These are phyloP conservation scores for Papiliotrema laurentii DNA, from an alignment of 1,284 basidiomycete genomes.

Conservation along the genomic window DNA sequence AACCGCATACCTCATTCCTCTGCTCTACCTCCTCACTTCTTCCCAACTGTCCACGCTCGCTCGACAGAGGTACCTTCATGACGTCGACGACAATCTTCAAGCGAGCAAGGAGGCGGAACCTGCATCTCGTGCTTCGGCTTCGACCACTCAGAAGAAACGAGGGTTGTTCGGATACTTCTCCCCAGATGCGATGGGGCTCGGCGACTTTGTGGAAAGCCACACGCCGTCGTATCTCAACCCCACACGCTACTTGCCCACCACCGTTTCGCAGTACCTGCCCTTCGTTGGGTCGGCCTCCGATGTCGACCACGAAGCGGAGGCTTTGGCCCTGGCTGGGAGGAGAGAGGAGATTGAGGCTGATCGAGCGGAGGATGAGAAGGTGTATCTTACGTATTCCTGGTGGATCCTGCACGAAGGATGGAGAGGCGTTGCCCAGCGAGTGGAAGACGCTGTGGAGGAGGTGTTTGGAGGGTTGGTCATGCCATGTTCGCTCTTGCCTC, in stretches of 20 bases:
- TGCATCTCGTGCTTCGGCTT: slow-evolving; percentile 4
- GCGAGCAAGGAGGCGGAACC: slow-evolving; percentile 1
- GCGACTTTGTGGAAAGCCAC: slow-evolving; percentile 23
- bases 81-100: slow-evolving; percentile 26
- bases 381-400: slow-evolving; percentile 47
- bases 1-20: slow-evolving; percentile 44
- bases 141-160: not conserved
- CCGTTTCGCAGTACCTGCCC: slow-evolving; percentile 11
- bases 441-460: slow-evolving; percentile 34
- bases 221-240: slow-evolving; percentile 16
- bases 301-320: not conserved
- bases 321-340: slow-evolving; percentile 1
- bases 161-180: slow-evolving; percentile 33
- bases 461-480: slow-evolving; percentile 39
- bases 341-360: slow-evolving; percentile 16
- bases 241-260: slow-evolving; percentile 10
- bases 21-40: slow-evolving; percentile 43
- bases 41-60: slow-evolving; percentile 45
- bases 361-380: slow-evolving; percentile 34
- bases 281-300: slow-evolving; percentile 1
- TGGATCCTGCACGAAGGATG: slow-evolving; percentile 48
- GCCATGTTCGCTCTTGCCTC: not conserved
- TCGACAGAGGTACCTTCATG: slow-evolving; percentile 37
- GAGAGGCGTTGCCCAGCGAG: slow-evolving; percentile 31
- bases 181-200: slow-evolving; percentile 27